Evolutionary conservation across 495 filamentous ascomycete genomes (phyloP).

Genomic region (Sabuloglossum arenarium): DNA sequence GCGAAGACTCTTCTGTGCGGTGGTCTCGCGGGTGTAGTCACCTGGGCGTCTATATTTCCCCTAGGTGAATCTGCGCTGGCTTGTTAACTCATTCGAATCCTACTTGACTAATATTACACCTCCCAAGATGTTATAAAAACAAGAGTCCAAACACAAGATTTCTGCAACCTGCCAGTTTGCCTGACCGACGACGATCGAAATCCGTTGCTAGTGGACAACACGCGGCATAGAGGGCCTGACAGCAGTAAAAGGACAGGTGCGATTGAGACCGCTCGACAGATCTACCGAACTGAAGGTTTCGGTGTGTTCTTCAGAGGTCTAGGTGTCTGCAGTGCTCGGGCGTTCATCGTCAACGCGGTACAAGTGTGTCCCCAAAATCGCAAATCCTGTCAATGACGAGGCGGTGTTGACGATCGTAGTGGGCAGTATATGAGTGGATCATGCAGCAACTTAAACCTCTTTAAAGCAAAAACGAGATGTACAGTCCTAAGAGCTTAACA

Average conservation of each 20-base stretch:
- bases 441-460: slow-evolving; percentile 30
- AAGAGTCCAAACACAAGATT: slow-evolving; percentile 45
- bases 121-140: slow-evolving; percentile 64
- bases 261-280: slow-evolving; percentile 35
- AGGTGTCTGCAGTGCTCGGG: slow-evolving; percentile 54
- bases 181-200: slow-evolving; percentile 1
- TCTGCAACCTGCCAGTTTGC: not conserved
- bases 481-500: not conserved
- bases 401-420: slow-evolving; percentile 26
- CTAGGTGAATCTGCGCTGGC: slow-evolving; percentile 18
- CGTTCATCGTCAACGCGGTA: slow-evolving; percentile 64
- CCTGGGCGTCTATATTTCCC: slow-evolving; percentile 75
- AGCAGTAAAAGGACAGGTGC: slow-evolving; percentile 24
- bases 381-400: not conserved
- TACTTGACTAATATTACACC: not conserved
- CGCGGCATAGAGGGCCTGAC: slow-evolving; percentile 9
- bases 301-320: slow-evolving; percentile 59
- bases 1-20: slow-evolving; percentile 57
- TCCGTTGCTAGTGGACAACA: slow-evolving; percentile 15
- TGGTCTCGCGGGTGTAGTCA: slow-evolving; percentile 63
- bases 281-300: slow-evolving; percentile 42
- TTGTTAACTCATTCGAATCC: not conserved
- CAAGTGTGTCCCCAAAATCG: slow-evolving; percentile 21
- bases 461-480: not conserved
- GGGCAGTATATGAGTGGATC: slow-evolving; percentile 72